These are phyloP conservation scores for Ogataea nitratoaversa DNA, from an alignment of 805 yeast species.

Conservation along the genomic window DNA sequence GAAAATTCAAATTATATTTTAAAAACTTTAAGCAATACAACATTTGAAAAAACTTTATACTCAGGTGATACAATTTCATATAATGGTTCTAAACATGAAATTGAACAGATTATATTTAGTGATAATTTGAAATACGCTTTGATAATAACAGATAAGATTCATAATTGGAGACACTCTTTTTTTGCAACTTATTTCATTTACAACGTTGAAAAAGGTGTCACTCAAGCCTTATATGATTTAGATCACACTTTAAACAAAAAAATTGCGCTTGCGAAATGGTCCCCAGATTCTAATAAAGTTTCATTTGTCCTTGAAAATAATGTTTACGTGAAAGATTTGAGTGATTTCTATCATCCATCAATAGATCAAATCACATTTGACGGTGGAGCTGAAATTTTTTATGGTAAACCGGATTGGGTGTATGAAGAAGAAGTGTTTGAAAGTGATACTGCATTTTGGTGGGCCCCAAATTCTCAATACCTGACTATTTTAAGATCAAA, in stretches of 20 bases:
- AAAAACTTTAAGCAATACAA: slow-evolving; percentile 45
- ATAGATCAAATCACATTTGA: slow-evolving; percentile 56
- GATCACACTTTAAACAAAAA: slow-evolving; percentile 22
- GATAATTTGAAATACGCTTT: slow-evolving; percentile 60
- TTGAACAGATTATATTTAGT: slow-evolving; percentile 58
- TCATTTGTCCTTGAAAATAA: slow-evolving; percentile 70
- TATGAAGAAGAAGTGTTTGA: slow-evolving; percentile 86
- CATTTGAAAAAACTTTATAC: slow-evolving; percentile 43
- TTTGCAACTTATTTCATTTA: slow-evolving; percentile 59
- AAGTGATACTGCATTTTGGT: slow-evolving; percentile 72
- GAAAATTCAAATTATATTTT: slow-evolving; percentile 48
- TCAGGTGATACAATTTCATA: slow-evolving; percentile 43
- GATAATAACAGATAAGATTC: slow-evolving; percentile 55
- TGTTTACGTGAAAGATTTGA: slow-evolving; percentile 50
- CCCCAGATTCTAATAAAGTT: slow-evolving; percentile 64
- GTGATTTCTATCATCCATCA: slow-evolving; percentile 17
- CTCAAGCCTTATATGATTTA: slow-evolving; percentile 22
- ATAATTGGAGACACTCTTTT: slow-evolving; percentile 73
- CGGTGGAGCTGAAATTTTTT: slow-evolving; percentile 68
- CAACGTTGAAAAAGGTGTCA: slow-evolving; percentile 35
- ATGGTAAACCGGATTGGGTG: slow-evolving; percentile 93
- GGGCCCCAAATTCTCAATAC: slow-evolving; percentile 74
- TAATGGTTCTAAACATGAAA: slow-evolving; percentile 36
- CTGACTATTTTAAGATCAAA: slow-evolving; percentile 64
- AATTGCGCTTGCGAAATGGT: slow-evolving; percentile 56